Evolutionary conservation across 2,329 filamentous ascomycete genomes (phyloP), one percentile per base, ranked within the genome.

Genomic region (Nemania sp.): DNA sequence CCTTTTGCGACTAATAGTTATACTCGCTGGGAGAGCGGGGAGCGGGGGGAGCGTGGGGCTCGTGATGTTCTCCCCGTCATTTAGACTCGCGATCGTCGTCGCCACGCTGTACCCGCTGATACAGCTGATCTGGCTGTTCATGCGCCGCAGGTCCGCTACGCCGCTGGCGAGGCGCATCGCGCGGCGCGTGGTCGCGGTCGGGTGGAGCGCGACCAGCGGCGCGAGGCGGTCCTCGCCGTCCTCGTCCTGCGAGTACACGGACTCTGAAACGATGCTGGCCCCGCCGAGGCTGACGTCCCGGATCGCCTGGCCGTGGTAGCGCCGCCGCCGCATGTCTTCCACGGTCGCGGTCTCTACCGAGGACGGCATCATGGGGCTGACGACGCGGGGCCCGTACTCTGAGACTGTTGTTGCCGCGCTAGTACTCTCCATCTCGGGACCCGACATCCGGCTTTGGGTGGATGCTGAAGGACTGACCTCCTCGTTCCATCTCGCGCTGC

Each of bases 121-220:
- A 13, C 80, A 78, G 73, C 82, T 86, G 53, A 86, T 73, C 61
- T 83, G 77, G 76, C 84, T 87, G 78, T 89, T 88, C 86, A 88
- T 88, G 58, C 86, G 81, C 10, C 87, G 82, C 64, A 89, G 82
- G 75, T 87, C 83, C 20, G 82, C 81, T 32, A 88, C 83, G 2
- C 85, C 81, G 67, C 76, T 78, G n/a, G 81, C 77, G 13, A 85
- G 74, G 6, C 74, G 56, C 72, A 74, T 70, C 55, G 58, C 70
- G 43, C 68, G 64, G 24, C 69, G 58, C 27, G 65, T 53, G 26
- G 52, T 22, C 27, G 56, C 47, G 5, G n/a, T n/a, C 62, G 60
- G 1, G n/a, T 51, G 35, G 24, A 55, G 26, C 3, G 66, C 53
- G 22, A 51, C 43, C 5, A 72, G 55, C 13, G 68, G 70, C 24